phyloP scores from a whole-genome alignment of 257 asterid genomes.

The Solanum pennellii region DNA sequence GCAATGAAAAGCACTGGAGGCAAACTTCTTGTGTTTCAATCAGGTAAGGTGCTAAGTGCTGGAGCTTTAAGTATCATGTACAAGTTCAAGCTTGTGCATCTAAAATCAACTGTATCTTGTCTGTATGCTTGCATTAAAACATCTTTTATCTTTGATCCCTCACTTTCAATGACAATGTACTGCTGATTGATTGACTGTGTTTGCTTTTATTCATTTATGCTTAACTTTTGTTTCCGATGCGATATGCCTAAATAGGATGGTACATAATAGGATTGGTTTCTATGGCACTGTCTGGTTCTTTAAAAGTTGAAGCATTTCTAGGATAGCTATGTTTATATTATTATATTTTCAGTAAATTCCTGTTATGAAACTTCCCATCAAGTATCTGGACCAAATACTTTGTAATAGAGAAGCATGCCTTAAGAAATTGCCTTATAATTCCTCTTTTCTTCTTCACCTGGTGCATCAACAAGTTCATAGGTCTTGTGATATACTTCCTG shows the following conservation, averaged over 20 bases:
- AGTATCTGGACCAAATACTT: neutral
- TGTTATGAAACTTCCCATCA: neutral
- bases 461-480: neutral
- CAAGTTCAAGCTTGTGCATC: neutral
- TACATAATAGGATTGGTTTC: neutral
- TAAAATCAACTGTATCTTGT: neutral
- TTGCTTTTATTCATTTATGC: neutral
- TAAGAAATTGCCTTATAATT: neutral
- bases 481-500: neutral
- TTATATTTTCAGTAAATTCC: neutral
- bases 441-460: neutral
- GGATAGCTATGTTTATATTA: neutral
- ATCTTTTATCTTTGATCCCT: neutral
- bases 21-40: slow-evolving; percentile 91
- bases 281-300: neutral
- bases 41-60: slow-evolving; percentile 42
- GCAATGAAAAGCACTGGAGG: slow-evolving; percentile 97
- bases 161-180: neutral
- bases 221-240: neutral
- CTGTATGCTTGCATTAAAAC: neutral
- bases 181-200: neutral
- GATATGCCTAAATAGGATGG: neutral
- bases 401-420: neutral
- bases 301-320: neutral
- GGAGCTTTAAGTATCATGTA: neutral